Evolutionary conservation across 495 filamentous ascomycete genomes (phyloP).

Genomic region (Penicillium soppii): DNA sequence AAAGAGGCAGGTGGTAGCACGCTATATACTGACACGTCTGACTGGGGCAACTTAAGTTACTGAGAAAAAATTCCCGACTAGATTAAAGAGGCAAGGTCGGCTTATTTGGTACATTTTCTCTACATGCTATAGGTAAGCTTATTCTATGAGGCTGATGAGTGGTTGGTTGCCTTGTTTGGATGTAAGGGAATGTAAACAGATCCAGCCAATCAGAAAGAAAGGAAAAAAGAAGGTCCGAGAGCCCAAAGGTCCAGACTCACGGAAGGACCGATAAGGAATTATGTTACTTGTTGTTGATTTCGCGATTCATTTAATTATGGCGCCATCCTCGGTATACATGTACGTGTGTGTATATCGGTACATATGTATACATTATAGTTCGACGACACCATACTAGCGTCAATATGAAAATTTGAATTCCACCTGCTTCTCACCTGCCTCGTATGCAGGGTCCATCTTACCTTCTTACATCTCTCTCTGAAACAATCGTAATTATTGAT

Average conservation of each 20-base stretch:
- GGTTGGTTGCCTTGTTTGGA: not conserved
- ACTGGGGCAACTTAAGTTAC: no score
- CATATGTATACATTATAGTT: no score
- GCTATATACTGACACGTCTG: no score
- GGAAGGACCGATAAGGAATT: not conserved
- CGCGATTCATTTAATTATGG: conserved; percentile 17
- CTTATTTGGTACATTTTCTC: no score
- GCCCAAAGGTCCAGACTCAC: not conserved
- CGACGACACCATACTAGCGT: not conserved
- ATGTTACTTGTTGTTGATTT: not conserved
- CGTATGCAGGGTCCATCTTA: not conserved
- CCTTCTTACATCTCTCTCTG: not conserved
- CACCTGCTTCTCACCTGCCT: not conserved
- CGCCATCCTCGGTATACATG: conserved; percentile 1
- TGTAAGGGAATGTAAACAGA: not conserved
- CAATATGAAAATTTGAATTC: not conserved
- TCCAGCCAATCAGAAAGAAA: not conserved
- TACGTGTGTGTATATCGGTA: not conserved
- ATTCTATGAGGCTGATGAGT: no score
- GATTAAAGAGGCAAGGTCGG: no score
- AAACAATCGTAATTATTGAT: not conserved
- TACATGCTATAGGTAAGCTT: no score
- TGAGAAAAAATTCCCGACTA: no score
- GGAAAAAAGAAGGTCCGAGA: not conserved
- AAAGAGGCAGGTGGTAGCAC: no score